Evolutionary conservation across 106 monocot genomes (phyloP).

Genomic region (Dactylorhiza incarnata): DNA sequence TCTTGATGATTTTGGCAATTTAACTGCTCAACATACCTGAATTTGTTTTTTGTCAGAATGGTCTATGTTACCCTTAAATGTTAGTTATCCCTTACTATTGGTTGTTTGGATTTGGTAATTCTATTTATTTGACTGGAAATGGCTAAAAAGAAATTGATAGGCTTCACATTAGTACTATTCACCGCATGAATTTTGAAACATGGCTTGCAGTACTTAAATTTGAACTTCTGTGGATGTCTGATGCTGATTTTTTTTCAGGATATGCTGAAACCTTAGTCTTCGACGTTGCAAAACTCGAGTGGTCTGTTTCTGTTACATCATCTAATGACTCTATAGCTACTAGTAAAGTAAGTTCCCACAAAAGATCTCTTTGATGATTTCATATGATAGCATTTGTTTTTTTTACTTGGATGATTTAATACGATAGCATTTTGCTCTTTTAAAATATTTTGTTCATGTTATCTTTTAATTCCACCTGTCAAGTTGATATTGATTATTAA

Average conservation of each 20-base stretch:
- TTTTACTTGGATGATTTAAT: not conserved
- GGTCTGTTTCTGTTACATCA: constrained; percentile 57
- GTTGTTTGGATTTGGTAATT: not conserved
- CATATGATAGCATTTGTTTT: not conserved
- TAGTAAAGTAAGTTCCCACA: constrained; percentile 48
- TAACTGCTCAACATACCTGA: not conserved
- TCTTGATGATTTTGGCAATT: not conserved
- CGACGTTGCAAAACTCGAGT: constrained; percentile 70
- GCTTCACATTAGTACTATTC: not conserved
- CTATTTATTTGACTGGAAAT: not conserved
- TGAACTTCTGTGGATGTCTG: not conserved
- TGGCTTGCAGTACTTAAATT: not conserved
- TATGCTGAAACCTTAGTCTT: constrained; percentile 72
- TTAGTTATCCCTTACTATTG: not conserved
- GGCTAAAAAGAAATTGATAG: not conserved
- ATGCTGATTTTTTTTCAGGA: constrained; percentile 38
- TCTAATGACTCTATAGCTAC: constrained; percentile 55
- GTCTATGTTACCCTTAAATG: not conserved
- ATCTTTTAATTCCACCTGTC: no score
- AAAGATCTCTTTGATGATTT: not conserved
- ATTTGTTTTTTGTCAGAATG: not conserved
- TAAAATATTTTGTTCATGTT: not conserved
- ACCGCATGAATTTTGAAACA: not conserved
- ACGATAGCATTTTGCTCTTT: not conserved
- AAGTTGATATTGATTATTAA: no score